Evolutionary conservation across 2,329 filamentous ascomycete genomes (phyloP).

Genomic region (Phaeoacremonium minimum): DNA sequence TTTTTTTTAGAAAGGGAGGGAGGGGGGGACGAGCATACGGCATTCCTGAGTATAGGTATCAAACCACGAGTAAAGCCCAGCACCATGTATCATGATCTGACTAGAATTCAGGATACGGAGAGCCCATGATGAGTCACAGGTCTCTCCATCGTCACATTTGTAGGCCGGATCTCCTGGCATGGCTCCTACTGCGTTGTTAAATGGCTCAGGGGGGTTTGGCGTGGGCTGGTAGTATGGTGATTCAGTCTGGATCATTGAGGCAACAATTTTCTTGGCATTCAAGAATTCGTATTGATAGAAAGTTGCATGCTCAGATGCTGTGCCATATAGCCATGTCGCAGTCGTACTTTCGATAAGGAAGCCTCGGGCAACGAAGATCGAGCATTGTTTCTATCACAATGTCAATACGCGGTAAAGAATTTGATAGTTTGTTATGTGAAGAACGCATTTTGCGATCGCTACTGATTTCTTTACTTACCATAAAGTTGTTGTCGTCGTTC

Average conservation of each 20-base stretch:
- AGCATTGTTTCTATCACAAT: too few species aligned
- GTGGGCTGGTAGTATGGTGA: conserved; percentile 55
- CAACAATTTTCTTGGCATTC: conserved; percentile 44
- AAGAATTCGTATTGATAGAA: conserved; percentile 47
- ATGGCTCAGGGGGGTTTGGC: conserved; percentile 12
- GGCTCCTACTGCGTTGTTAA: neutral
- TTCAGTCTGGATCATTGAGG: conserved; percentile 63
- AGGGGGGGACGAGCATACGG: too few species aligned
- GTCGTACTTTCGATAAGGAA: conserved; percentile 24
- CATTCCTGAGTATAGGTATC: conserved; percentile 45
- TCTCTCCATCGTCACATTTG: conserved; percentile 14
- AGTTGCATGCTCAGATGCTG: conserved; percentile 43
- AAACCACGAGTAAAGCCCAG: conserved; percentile 57
- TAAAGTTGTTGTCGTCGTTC: too few species aligned
- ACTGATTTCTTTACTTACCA: too few species aligned
- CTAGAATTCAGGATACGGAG: conserved; percentile 48
- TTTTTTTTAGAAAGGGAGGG: too few species aligned
- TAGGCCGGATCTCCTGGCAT: conserved; percentile 10
- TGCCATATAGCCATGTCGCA: conserved; percentile 34
- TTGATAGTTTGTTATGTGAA: too few species aligned
- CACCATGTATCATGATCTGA: conserved; percentile 47
- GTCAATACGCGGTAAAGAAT: too few species aligned
- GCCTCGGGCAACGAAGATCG: too few species aligned
- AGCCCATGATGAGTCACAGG: conserved; percentile 55
- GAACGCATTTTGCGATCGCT: too few species aligned